Evolutionary conservation across 192 early-diverging fungal species (phyloP), one percentile per base, ranked within the genome.

Genomic region (Entrophospora sp.): DNA sequence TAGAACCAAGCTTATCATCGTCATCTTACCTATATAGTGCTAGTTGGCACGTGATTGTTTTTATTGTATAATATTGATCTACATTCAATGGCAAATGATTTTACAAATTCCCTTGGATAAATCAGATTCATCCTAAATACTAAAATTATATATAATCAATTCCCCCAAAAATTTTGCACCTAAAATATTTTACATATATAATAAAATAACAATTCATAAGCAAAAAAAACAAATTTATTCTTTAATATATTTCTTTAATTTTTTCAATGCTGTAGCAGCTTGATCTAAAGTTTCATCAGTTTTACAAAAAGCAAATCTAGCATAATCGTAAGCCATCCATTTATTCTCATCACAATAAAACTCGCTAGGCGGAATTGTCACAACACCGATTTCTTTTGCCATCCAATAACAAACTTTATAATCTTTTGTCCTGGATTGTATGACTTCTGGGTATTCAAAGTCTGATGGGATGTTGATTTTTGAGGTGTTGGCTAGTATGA

Each of bases 261-360:
- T 80, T 52, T 79, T 72, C 34, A 97, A 74, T 49, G 86, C 75
- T 57, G 77, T 79, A 1, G 75, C 87, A 31, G 91, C 93, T 7
- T 82, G 79, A 7, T 92, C 83, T 27, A 97, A 67, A 30, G 86
- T 87, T 46, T 91, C 87, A 61, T 88, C 85, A 5, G 85, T 90
- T 77, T 97, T 97, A 79, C 93, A 95, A 67, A 92, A 97, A 25
- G 93, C 92, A 66, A 97, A 95, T 34, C 94, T 80, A 13, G 89
- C 88, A 67, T 86, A 86, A 66, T 90, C 67, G 35, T 87, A 82
- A 2, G 87, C 90, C 51, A 91, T 65, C 5, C 71, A 36, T 58
- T 77, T 79, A 71, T 89, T 86, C 18, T 76, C 76, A 36, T 73
- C 79, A 40, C 83, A 87, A 69, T 95, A 94, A 69, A 97, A 97